Base-by-base conservation (phyloP, 306 rosid species). In the Malus sieversii region DNA sequence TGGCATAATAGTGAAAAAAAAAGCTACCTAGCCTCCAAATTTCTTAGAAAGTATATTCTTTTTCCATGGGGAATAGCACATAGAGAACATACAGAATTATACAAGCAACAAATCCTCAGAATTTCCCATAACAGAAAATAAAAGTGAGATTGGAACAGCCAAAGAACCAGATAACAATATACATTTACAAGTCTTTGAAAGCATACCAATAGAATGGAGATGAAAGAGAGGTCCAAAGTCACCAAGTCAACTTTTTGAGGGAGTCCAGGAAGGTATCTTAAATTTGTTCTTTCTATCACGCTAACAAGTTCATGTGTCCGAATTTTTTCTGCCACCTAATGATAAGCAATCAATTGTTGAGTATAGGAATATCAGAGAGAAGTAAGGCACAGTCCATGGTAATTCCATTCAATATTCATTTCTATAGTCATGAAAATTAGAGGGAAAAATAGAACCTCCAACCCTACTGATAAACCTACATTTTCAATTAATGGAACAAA, bases 151-250 rank as follows among this genome's bases (percentile, higher is more conserved):
- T 48, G 35, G 68, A 48, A 79, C 58, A 8, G 63, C 25, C 58
- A 77, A 66, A 19, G 53, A n/a, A 67, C 27, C 48, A 33, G 46
- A 10, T 20, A 63, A 61, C 29, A 70, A 45, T 12, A 11, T 32
- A 53, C 10, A 10, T 59, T 67, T 44, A 81, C 60, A 25, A 78
- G 10, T 32, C 27, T 60, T 75, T 72, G 63, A 84, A 78, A 67
- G 35, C 93, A 78, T 92, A 95, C 97, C 97, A 84, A 60, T 74
- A 92, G 93, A 85, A 95, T 89, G 67, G 98, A 95, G 80, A 95
- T 95, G 89, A 95, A 95, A 29, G 98, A 92, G 42, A 95, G 97
- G 83, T 92, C 97, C 77, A 95, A 74, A 81, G 98, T 92, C 82
- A 90, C 97, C 80, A 95, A 83, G 85, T 95, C 96, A 78, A 95